Base-by-base conservation (phyloP, 1,284 basidiomycete species). In the Laetiporus sulphureus region DNA sequence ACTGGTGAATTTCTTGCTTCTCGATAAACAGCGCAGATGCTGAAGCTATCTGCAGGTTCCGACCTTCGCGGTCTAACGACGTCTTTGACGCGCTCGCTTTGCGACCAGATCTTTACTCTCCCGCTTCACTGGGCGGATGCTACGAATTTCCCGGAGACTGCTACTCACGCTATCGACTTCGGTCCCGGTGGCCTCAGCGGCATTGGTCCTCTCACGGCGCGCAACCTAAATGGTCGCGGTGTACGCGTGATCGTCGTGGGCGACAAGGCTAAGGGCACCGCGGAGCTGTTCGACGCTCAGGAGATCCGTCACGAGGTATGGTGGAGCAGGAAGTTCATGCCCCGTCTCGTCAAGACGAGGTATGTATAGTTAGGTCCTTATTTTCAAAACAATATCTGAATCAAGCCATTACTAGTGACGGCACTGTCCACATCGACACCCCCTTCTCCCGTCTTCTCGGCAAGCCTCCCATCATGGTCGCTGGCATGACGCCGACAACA, bases 401-500 rank as follows among this genome's bases (percentile, higher is more conserved):
- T 27, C 47, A 11, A 46, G 15, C 35, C 39, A 10, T 29, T 42
- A 34, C 6, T 42, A 92, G 88, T 51, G 91, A 96, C 64, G 94
- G 93, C 36, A 83, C 80, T 50, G 69, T 97, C 42, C 83, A 94
- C 60, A 76, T 99, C 56, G 93, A 99, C 64, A 98, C 95, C 0
- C 87, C 92, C 5, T 95, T 96, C 75, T 96, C 94, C 41, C 88
- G 95, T 49, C 77, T 98, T 38, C 69, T 98, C 27, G 91, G 92
- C 53, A 97, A 97, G 68, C 82, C 95, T 1, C 95, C 95, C 15
- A 85, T 99, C 64, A 98, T 97, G 93, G 92, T 99, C 36, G 92
- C 92, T 36, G 96, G 95, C 51, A 99, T 99, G 96, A 96, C 93
- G 0, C 93, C 93, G 1, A 85, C 83, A 1, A 97, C 93, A 18